Evolutionary conservation across 2,329 filamentous ascomycete genomes (phyloP).

Genomic region (Trichophyton verrucosum): DNA sequence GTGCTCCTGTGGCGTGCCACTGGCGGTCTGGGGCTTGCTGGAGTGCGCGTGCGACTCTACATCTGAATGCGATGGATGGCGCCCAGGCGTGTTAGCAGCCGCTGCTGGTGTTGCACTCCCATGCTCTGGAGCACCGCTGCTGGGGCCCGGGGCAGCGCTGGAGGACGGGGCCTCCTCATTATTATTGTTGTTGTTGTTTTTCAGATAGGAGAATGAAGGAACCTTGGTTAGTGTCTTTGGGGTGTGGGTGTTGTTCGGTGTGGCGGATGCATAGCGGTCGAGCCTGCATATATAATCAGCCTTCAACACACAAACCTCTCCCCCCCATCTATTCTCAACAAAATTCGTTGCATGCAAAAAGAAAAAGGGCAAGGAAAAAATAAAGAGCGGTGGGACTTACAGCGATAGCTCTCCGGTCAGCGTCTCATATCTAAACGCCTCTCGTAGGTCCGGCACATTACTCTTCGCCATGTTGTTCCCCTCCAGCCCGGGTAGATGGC

Average conservation of each 20-base stretch:
- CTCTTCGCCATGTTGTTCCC: slow-evolving; percentile 93
- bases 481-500: slow-evolving; percentile 60
- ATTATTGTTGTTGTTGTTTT: neutral
- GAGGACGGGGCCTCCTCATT: neutral
- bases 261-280: slow-evolving; percentile 18
- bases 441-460: slow-evolving; percentile 86
- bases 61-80: slow-evolving; percentile 7
- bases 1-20: slow-evolving; percentile 5
- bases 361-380: neutral
- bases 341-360: neutral
- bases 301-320: neutral
- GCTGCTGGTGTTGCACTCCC: neutral
- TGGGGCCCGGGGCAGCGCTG: neutral
- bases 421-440: slow-evolving; percentile 81
- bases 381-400: slow-evolving; percentile 37
- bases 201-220: slow-evolving; percentile 1
- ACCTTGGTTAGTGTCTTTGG: slow-evolving; percentile 7
- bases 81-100: neutral
- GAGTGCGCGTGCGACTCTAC: slow-evolving; percentile 6
- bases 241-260: slow-evolving; percentile 7
- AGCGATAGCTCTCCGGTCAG: slow-evolving; percentile 70
- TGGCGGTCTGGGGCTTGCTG: slow-evolving; percentile 3
- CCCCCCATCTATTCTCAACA: neutral
- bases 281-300: slow-evolving; percentile 13
- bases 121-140: neutral